Conservation (phyloP, 2,329 filamentous ascomycete species). For the Lasiodiplodia sp. region DNA sequence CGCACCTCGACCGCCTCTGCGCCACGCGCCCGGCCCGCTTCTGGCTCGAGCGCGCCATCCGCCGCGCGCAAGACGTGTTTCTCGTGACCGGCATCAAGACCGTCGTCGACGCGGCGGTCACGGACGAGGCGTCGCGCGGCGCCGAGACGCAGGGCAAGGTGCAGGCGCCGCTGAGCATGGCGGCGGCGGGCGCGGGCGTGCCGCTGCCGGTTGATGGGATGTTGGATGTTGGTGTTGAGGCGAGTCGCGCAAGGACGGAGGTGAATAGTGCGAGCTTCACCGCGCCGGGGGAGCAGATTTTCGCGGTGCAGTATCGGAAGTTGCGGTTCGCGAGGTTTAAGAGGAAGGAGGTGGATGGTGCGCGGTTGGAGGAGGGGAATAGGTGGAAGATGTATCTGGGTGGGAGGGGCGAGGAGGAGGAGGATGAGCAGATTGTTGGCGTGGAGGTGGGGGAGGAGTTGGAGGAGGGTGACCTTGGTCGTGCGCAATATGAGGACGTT, state of each 20-base stretch:
- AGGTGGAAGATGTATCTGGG: slow-evolving; percentile 20
- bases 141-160: neutral
- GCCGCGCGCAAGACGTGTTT: neutral
- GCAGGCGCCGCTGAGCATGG: neutral
- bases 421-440: neutral
- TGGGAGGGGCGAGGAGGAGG: neutral
- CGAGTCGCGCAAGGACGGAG: neutral
- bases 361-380: neutral
- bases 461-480: neutral
- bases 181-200: neutral
- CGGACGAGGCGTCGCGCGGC: neutral
- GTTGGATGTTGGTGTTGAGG: neutral
- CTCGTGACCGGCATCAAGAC: slow-evolving; percentile 1
- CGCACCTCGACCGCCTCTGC: neutral
- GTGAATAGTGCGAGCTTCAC: neutral
- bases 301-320: slow-evolving; percentile 9
- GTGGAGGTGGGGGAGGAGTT: neutral
- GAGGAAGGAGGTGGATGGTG: neutral
- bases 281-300: neutral
- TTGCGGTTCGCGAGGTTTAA: neutral
- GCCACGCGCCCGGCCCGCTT: neutral
- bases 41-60: neutral
- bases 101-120: neutral
- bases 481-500: neutral
- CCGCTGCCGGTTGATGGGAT: neutral